Conservation (phyloP, 106 monocot species). For the Agapanthus africanus region DNA sequence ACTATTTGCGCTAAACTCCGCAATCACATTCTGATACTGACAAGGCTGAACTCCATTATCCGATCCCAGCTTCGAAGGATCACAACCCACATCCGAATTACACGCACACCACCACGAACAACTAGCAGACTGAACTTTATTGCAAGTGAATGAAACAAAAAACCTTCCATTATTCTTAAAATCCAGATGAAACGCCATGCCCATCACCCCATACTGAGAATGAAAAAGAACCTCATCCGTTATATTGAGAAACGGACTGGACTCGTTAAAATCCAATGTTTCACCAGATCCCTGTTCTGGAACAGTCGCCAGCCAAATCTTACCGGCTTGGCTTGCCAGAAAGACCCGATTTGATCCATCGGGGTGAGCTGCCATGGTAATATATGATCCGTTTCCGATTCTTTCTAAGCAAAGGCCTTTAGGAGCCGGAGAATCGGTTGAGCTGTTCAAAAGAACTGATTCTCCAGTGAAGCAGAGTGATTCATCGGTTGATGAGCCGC, state of each 20-base stretch:
- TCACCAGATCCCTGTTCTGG: slow-evolving; percentile 68
- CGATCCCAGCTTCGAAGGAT: slow-evolving; percentile 52
- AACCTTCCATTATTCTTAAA: slow-evolving; percentile 65
- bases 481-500: slow-evolving; percentile 37
- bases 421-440: slow-evolving; percentile 28
- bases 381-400: slow-evolving; percentile 55
- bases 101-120: slow-evolving; percentile 82
- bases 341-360: slow-evolving; percentile 89
- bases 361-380: slow-evolving; percentile 74
- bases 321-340: slow-evolving; percentile 57
- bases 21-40: slow-evolving; percentile 60
- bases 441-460: slow-evolving; percentile 45
- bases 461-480: slow-evolving; percentile 64
- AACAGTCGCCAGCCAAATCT: slow-evolving; percentile 66
- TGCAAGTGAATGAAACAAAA: slow-evolving; percentile 64
- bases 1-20: slow-evolving; percentile 55
- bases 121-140: slow-evolving; percentile 35
- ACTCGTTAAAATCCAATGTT: slow-evolving; percentile 40
- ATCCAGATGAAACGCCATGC: slow-evolving; percentile 77
- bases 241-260: slow-evolving; percentile 68
- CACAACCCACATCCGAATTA: slow-evolving; percentile 75
- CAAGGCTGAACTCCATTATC: slow-evolving; percentile 60
- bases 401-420: slow-evolving; percentile 78
- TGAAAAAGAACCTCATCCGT: slow-evolving; percentile 59
- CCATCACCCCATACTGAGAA: slow-evolving; percentile 54